Evolutionary conservation across 176 grass and related monocot genomes (phyloP), one percentile per base, ranked within the genome.

Genomic region (Avena insularis): DNA sequence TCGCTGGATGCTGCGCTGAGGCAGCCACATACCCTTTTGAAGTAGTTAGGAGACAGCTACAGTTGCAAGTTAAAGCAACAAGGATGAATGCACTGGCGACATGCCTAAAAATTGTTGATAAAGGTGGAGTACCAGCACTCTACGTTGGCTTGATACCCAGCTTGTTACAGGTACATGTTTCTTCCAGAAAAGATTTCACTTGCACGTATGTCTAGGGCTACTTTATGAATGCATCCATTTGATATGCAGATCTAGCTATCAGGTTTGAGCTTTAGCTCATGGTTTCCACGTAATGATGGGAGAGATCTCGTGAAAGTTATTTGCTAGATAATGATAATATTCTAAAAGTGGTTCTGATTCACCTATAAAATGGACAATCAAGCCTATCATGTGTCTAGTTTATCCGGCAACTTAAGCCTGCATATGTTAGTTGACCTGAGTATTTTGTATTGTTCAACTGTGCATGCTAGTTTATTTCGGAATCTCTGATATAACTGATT

Each of bases 71-170:
- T 51, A 96, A 87, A 86, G 94, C 92, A 86, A 99, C 69, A 64
- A 96, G 75, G 75, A 87, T 99, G 94, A 99, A 90, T 90, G 88
- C 94, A 70, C 84, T 94, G n/a, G 94, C 94, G 58, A 99, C 97
- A 63, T 87, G 91, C 79, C 72, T 94, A 47, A 97, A 94, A 74
- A 94, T 99, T 84, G 89, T 99, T 25, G 97, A 99, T 87, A 91
- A 94, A 84, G 97, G 97, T 69, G 94, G 97, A 59, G 79, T 99
- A 25, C 94, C 97, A 9, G 97, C 94, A 76, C 97, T 99, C 7
- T 99, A 99, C 49, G 92, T 84, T 47, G 97, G 97, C n/a, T 61
- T 99, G 91, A 94, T 99, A 74, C 97, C 97, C 55, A 99, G 97
- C 83, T 89, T 99, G 86, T 76, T 99, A 88, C 97, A 99, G 94